A percentile compares a stretch with the other conserved stretches of the same genome.
Conservation (phyloP, 2,329 filamentous ascomycete species). For the Fusarium torreyae region DNA sequence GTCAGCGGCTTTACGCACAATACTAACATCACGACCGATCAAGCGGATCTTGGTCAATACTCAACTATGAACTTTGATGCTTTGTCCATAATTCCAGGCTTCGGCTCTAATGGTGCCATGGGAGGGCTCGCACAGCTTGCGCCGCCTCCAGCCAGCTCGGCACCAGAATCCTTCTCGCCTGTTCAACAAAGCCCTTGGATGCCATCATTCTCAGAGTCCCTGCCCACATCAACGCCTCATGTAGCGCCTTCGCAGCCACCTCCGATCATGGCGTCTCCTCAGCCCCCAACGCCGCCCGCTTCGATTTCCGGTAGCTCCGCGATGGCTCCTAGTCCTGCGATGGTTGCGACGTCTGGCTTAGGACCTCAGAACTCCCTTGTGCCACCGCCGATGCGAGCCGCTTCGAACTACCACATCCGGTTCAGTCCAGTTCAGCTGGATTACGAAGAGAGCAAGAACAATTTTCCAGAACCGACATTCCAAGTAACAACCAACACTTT, state of each 20-base stretch:
- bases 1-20: conserved; percentile 64
- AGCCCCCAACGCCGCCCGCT: conserved; percentile 51
- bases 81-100: conserved; percentile 65
- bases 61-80: conserved; percentile 60
- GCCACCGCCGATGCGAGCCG: conserved; percentile 20
- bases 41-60: conserved; percentile 59
- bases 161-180: conserved; percentile 53
- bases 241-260: conserved; percentile 47
- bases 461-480: conserved; percentile 63
- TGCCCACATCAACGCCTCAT: conserved; percentile 43
- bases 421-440: conserved; percentile 66
- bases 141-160: conserved; percentile 52
- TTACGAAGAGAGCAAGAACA: conserved; percentile 65
- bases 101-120: conserved; percentile 46
- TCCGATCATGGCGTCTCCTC: conserved; percentile 52
- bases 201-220: conserved; percentile 50
- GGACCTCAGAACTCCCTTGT: conserved; percentile 31
- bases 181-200: conserved; percentile 58
- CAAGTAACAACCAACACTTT: conserved; percentile 70
- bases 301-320: conserved; percentile 50
- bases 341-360: conserved; percentile 39
- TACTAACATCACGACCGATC: conserved; percentile 60
- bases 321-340: conserved; percentile 37
- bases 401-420: conserved; percentile 56
- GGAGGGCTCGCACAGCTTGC: conserved; percentile 54